Evolutionary conservation across 352 stramenopile species (phyloP).

Genomic region (Pythium apleroticum): DNA sequence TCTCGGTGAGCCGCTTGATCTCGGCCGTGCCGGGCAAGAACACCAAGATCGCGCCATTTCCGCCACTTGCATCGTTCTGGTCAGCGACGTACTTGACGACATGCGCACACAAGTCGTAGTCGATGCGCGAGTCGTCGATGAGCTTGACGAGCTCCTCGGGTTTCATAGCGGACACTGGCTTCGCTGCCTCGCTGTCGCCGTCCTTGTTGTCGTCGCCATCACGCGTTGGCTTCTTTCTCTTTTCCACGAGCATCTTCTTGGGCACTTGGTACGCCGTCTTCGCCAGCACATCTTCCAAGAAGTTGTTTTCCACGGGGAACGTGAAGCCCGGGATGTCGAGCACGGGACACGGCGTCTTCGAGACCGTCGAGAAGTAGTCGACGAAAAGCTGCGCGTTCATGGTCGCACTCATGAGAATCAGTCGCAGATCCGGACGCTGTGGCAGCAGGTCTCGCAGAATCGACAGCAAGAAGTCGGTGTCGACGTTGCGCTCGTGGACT

Average conservation of each 20-base stretch:
- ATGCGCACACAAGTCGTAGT: constrained; percentile 92
- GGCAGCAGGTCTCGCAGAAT: constrained; percentile 87
- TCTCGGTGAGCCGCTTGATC: constrained; percentile 80
- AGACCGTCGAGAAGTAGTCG: constrained; percentile 68
- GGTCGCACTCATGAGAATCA: constrained; percentile 98
- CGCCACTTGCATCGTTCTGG: constrained; percentile 13
- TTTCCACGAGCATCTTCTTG: constrained; percentile 51
- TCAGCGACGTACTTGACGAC: constrained; percentile 81
- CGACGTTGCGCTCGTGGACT: constrained; percentile 96
- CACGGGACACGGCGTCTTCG: constrained; percentile 49
- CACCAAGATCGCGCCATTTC: constrained; percentile 68
- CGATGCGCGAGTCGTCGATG: constrained; percentile 91
- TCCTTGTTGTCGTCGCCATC: constrained; percentile 34
- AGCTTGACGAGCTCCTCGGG: constrained; percentile 56
- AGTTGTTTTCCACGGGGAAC: constrained; percentile 77
- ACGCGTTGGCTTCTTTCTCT: constrained; percentile 41
- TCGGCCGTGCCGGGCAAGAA: constrained; percentile 82
- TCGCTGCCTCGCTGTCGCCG: constrained; percentile 25
- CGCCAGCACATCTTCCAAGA: constrained; percentile 73
- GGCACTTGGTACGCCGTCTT: constrained; percentile 65
- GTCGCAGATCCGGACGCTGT: constrained; percentile 69
- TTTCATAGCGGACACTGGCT: constrained; percentile 35
- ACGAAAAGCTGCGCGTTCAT: constrained; percentile 91
- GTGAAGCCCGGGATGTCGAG: constrained; percentile 86
- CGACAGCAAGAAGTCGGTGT: constrained; percentile 96